Base-by-base conservation (phyloP, 139 green algal species). In the Haematococcus lacustris region DNA sequence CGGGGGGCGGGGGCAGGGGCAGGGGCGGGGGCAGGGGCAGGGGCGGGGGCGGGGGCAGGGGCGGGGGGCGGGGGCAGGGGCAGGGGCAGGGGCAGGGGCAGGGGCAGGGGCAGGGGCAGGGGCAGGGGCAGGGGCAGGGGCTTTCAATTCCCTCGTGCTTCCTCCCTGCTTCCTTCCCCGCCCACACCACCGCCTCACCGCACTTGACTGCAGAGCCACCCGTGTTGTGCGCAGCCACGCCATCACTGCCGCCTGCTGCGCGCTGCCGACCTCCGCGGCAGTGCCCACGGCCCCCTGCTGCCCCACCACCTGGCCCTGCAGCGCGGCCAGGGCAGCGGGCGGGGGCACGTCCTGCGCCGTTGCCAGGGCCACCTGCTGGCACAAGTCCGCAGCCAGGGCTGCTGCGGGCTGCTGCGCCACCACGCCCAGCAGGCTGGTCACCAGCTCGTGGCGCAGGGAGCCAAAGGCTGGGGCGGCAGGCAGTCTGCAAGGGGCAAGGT, bases 211-310 rank as follows among this genome's bases (percentile, higher is more conserved):
- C 33, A 93, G 82, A 23, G 85, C 80, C 3, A 84, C 76, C 30
- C 85, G 83, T 26, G 79, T 71, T 17, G 73, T 73, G 38, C 74
- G 82, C 40, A 91, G 66, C 87, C 88, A 93, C 13, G 63, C 62
- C 6, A 71, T 62, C 26, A 68, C 35, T 6, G 21, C 33, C 4
- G 53, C 53, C 33, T 63, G 53, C 53, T 37, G 53, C 53, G 53
- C 33, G 53, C 33, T 25, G 3, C 53, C 53, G 4, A n/a, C 53
- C 17, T 63, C 9, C 53, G 33, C 26, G 53, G 32, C 53, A 26
- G 9, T 25, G 7, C 4, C 53, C 53, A 63, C 3, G 17, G 26
- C 53, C 17, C 26, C 26, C 53, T 63, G 53, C 53, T 63, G 53
- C 17, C 26, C 53, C 6, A 63, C 26, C 7, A 63, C 53, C 17